phyloP scores from a whole-genome alignment of 1,284 basidiomycete genomes.

The Leucoagaricus sp. region DNA sequence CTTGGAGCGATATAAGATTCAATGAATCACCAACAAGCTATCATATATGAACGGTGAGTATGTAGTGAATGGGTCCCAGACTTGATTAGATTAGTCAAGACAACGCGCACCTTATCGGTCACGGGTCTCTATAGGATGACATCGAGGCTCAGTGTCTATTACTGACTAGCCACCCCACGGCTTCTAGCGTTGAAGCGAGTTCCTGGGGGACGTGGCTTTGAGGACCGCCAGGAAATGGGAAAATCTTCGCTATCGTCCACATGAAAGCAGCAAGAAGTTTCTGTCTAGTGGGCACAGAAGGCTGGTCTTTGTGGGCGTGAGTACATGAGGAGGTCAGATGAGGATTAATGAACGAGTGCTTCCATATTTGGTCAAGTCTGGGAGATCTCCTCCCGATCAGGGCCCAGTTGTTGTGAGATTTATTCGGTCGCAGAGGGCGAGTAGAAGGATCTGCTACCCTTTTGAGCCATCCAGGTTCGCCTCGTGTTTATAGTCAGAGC shows the following conservation, averaged over 20 bases:
- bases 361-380: conserved; percentile 17
- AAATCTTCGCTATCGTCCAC: not conserved
- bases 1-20: not conserved
- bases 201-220: not conserved
- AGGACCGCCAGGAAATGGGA: not conserved
- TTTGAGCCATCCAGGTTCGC: conserved; percentile 25
- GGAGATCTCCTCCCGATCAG: conserved; percentile 21
- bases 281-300: not conserved
- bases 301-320: not conserved
- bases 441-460: conserved; percentile 16
- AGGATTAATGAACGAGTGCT: conserved; percentile 3
- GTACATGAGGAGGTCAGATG: conserved; percentile 7
- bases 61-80: not conserved
- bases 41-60: not conserved
- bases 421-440: conserved; percentile 14
- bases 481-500: conserved; percentile 32
- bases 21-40: not conserved
- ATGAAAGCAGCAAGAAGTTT: not conserved
- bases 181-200: conserved; percentile 14
- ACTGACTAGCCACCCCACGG: conserved; percentile 6
- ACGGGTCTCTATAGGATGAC: conserved; percentile 2
- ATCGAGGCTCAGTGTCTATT: conserved; percentile 8
- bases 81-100: conserved; percentile 13
- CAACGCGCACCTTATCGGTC: conserved; percentile 14
- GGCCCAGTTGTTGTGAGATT: conserved; percentile 15